Base-by-base conservation (phyloP, 495 filamentous ascomycete genomes). In the Penicillium soppii region DNA sequence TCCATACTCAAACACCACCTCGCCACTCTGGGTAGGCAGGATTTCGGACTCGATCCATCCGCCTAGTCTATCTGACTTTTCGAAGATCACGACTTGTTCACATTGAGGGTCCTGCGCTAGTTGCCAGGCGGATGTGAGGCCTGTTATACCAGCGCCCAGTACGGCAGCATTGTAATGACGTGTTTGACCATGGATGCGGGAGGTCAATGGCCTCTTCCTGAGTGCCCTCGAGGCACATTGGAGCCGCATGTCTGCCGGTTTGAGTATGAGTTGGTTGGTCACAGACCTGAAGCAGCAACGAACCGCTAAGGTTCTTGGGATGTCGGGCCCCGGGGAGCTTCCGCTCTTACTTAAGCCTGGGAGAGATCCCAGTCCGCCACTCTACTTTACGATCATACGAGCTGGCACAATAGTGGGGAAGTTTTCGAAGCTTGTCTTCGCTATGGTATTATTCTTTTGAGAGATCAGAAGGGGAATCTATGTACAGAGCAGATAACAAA, bases 61-160 rank as follows among this genome's bases (percentile, higher is more conserved):
- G 21, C 94, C 95, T 1, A 92, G 60, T 4, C 79, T 75, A 7
- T 73, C 47, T 3, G 75, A 77, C 19, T 79, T 82, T 62, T 99
- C 95, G 59, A 88, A 95, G 5, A 99, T 57, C 3, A 87, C 92
- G 50, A 97, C 81, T 7, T 78, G 72, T 9, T 76, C 72, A 36
- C 81, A 75, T 4, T 84, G 79, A 4, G 84, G 68, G 45, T 80
- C 66, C 37, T 80, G 80, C 5, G 81, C 63, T 13, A 96, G 70
- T 63, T 85, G 88, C 70, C 85, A 90, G 16, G 92, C 92, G 27
- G 83, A 78, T 22, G 89, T 82, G 43, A 99, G 81, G 29, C 95
- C 95, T 13, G 92, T 94, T 61, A 99, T 88, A 43, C 95, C 95
- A 47, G 84, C 92, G 29, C 95, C 94, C 12, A 96, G 68, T 15